Evolutionary conservation across 2,329 filamentous ascomycete genomes (phyloP), one percentile per base, ranked within the genome.

Genomic region (Xenoacremonium recifei): DNA sequence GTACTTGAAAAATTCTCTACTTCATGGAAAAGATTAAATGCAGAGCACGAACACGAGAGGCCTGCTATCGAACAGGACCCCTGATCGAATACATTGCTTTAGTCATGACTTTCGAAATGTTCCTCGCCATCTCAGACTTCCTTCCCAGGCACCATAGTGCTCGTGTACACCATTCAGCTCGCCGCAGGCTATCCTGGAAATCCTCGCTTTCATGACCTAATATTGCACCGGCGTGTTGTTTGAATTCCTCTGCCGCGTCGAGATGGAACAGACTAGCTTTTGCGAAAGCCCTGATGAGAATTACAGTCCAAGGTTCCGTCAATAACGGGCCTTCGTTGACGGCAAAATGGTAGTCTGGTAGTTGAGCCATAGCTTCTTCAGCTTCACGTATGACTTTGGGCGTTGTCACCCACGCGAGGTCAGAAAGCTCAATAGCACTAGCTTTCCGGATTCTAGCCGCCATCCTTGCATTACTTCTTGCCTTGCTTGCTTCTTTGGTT

Each of bases 301-400:
- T 69, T 3, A 72, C 69, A 0, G 77, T 79, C 78, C 78, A 81
- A 2, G 78, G 78, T 44, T 82, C 78, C 0, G 76, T 79, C 21
- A 82, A 52, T 4, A 82, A 62, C 2, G 77, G 72, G 1, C 72
- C 75, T 45, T 77, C 68, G 27, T 69, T 76, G 3, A 79, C 62
- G 0, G 76, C 73, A 40, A 72, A 71, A 49, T 79, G 76, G 35
- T 77, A 76, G 12, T 72, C 68, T 17, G 59, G 54, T 15, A 68
- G 57, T 19, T 53, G 45, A 19, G 23, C 20, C 6, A 30, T 19
- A 10, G 34, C 39, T 2, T 25, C 23, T 2, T 40, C 44, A 2
- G 36, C 35, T 1, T 38, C 35, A 1, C 18, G 36, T 17, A 39
- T 46, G 2, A 55, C 53, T 2, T 15, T 10, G 0, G 65, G 67